phyloP scores from a whole-genome alignment of 345 rosid genomes.

The Euphorbia lathyris region DNA sequence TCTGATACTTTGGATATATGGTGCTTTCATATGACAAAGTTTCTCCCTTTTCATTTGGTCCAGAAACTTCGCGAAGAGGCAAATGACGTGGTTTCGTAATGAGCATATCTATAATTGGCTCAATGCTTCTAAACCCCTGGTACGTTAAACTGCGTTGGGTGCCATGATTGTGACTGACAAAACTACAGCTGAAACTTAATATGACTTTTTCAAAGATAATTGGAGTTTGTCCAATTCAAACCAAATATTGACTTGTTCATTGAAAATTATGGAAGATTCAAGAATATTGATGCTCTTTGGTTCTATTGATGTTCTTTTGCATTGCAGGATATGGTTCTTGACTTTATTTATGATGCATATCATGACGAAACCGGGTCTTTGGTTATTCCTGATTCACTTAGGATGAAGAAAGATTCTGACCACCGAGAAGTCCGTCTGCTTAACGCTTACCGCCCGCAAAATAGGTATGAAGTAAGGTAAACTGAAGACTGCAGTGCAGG shows the following conservation, averaged over 20 bases:
- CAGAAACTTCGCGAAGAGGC: constrained; percentile 95
- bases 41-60: constrained; percentile 15
- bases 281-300: too few relatives aligned
- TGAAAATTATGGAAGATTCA: too few relatives aligned
- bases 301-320: too few relatives aligned
- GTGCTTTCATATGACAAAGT: not conserved
- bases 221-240: not conserved
- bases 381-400: constrained; percentile 52
- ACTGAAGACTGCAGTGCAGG: not conserved
- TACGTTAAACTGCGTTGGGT: constrained; percentile 19
- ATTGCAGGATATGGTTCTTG: constrained; percentile 65
- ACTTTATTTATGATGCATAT: constrained; percentile 59
- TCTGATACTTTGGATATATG: not conserved
- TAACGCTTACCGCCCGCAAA: constrained; percentile 60
- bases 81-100: constrained; percentile 88
- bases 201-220: too few relatives aligned
- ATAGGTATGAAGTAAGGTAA: constrained; percentile 42
- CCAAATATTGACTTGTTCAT: not conserved
- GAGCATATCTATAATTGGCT: constrained; percentile 91
- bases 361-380: constrained; percentile 42
- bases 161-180: not conserved
- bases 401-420: constrained; percentile 54
- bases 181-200: not conserved
- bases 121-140: constrained; percentile 82
- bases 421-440: constrained; percentile 52